Evolutionary conservation across 2,329 filamentous ascomycete genomes (phyloP).

Genomic region (Drechmeria coniospora): DNA sequence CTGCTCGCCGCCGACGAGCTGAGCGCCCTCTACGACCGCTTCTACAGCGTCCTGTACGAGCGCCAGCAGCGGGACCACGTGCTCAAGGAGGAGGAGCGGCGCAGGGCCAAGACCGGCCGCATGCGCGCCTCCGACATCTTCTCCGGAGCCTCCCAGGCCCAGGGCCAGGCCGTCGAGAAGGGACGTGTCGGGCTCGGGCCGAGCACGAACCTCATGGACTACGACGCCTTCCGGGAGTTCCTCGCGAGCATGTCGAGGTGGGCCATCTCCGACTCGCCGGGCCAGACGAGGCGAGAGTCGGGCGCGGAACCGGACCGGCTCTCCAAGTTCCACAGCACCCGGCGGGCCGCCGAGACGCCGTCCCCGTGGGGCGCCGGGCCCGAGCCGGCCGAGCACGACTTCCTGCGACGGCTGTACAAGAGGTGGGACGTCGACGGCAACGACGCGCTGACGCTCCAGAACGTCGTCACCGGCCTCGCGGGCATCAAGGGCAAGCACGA

Average conservation of each 20-base stretch:
- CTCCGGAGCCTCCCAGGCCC: slow-evolving; percentile 12
- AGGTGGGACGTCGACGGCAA: slow-evolving; percentile 74
- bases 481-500: slow-evolving; percentile 85
- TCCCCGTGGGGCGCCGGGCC: slow-evolving; percentile 42
- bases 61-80: slow-evolving; percentile 69
- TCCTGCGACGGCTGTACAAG: slow-evolving; percentile 72
- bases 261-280: slow-evolving; percentile 78
- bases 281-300: slow-evolving; percentile 33
- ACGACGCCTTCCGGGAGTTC: slow-evolving; percentile 90
- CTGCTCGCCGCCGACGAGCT: slow-evolving; percentile 73
- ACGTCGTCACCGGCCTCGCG: slow-evolving; percentile 82
- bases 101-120: slow-evolving; percentile 44
- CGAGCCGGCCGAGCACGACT: slow-evolving; percentile 82
- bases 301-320: slow-evolving; percentile 36
- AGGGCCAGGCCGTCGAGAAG: slow-evolving; percentile 49
- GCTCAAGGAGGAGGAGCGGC: slow-evolving; percentile 59
- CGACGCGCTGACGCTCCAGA: slow-evolving; percentile 70
- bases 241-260: slow-evolving; percentile 79
- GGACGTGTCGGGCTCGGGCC: slow-evolving; percentile 78
- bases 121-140: slow-evolving; percentile 22
- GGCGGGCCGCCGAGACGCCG: slow-evolving; percentile 25
- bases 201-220: slow-evolving; percentile 90
- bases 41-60: slow-evolving; percentile 85
- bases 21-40: slow-evolving; percentile 81
- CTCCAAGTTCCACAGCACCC: slow-evolving; percentile 44